Conservation (phyloP, 208 protist species). For the Leishmania arabica region DNA sequence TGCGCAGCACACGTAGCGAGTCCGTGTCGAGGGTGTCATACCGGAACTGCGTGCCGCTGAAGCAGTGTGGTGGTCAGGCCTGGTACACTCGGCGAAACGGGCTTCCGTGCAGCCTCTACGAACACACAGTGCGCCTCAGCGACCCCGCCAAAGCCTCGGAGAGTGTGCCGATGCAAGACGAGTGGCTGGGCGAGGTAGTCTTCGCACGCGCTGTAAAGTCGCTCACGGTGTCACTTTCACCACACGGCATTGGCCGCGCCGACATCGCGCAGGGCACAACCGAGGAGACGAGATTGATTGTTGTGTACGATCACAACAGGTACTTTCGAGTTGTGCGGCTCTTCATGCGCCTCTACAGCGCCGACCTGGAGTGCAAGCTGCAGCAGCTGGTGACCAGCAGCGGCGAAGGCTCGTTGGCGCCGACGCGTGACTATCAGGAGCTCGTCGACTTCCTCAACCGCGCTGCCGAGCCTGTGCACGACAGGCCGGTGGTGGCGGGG, state of each 20-base stretch:
- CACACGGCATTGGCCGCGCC: slow-evolving; percentile 17
- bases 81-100: slow-evolving; percentile 75
- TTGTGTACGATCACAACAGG: slow-evolving; percentile 65
- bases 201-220: slow-evolving; percentile 20
- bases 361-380: slow-evolving; percentile 18
- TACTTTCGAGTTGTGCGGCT: slow-evolving; percentile 58
- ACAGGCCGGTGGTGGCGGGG: not conserved
- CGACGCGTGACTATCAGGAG: slow-evolving; percentile 18
- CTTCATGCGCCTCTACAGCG: slow-evolving; percentile 36
- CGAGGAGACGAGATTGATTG: slow-evolving; percentile 27
- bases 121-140: slow-evolving; percentile 78
- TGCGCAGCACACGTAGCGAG: slow-evolving; percentile 28
- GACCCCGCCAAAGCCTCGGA: slow-evolving; percentile 16
- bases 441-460: slow-evolving; percentile 19
- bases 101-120: slow-evolving; percentile 76
- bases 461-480: not conserved
- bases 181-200: slow-evolving; percentile 71
- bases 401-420: not conserved
- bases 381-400: slow-evolving; percentile 13
- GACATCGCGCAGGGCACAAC: slow-evolving; percentile 22
- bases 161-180: slow-evolving; percentile 60
- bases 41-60: slow-evolving; percentile 69
- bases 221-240: slow-evolving; percentile 20
- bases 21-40: slow-evolving; percentile 31
- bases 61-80: slow-evolving; percentile 65